Percentiles rank a stretch among this genome's conserved stretches.
These are phyloP conservation scores for Talaromyces trachyspermus DNA, from an alignment of 495 filamentous ascomycete species.

Conservation along the genomic window DNA sequence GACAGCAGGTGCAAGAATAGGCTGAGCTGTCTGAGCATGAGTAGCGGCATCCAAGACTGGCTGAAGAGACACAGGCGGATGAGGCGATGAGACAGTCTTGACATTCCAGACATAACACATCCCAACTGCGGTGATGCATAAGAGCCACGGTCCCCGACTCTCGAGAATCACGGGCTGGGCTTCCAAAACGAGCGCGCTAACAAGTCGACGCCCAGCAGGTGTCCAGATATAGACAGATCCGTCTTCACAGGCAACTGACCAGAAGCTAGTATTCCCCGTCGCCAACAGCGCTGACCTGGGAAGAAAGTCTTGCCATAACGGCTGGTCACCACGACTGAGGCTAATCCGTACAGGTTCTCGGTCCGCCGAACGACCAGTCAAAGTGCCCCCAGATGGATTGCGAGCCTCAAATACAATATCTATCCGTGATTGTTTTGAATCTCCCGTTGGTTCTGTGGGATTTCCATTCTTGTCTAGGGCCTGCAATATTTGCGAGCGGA, in stretches of 20 bases:
- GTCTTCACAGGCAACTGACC: conserved; percentile 89
- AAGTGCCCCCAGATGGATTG: conserved; percentile 54
- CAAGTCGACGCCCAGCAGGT: conserved; percentile 78
- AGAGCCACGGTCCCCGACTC: conserved; percentile 77
- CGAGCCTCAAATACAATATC: conserved; percentile 65
- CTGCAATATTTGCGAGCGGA: conserved; percentile 68
- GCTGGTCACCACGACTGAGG: conserved; percentile 71
- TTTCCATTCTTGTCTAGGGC: conserved; percentile 40
- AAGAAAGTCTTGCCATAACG: conserved; percentile 89
- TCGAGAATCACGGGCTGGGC: conserved; percentile 92
- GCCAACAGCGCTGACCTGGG: conserved; percentile 75
- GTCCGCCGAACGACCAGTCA: conserved; percentile 50
- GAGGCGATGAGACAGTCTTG: conserved; percentile 71
- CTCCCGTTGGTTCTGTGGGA: conserved; percentile 42
- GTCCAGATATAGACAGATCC: conserved; percentile 92
- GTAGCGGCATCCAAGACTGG: conserved; percentile 85
- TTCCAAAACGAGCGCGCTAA: conserved; percentile 79
- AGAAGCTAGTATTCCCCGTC: conserved; percentile 83
- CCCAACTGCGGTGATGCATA: conserved; percentile 82
- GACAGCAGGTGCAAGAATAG: conserved; percentile 66
- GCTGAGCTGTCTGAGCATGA: conserved; percentile 57
- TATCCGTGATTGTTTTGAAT: conserved; percentile 53
- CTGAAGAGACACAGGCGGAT: conserved; percentile 84
- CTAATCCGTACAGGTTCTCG: conserved; percentile 78
- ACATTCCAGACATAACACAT: conserved; percentile 93